Evolutionary conservation across 306 rosid species (phyloP), one percentile per base, ranked within the genome.

Genomic region (Acacia acuminata): DNA sequence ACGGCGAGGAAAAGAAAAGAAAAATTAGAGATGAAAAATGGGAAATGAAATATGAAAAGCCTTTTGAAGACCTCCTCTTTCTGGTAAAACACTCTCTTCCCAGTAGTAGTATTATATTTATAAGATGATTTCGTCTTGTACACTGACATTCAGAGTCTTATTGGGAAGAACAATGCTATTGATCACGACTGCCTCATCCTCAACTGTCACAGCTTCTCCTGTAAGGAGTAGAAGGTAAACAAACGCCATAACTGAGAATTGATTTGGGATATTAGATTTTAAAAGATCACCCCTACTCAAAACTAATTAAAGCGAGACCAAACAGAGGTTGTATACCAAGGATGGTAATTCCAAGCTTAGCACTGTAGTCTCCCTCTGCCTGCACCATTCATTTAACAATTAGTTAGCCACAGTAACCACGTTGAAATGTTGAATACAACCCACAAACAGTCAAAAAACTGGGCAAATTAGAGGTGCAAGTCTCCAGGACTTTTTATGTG

Each of bases 91-190:
- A 71, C 36, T 27, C 32, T 43, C 56, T 22, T 44, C 53, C 47
- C 55, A 71, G 34, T 71, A 71, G 34, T 44, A 71, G 20, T 45
- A 79, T 83, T 73, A n/a, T n/a, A n/a, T n/a, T n/a, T n/a, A 96
- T 53, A 96, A 94, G 78, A 96, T 96, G 73, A 96, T 94, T 85
- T 96, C 99, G 69, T 92, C 99, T 83, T 88, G 97, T 58, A 94
- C 99, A 77, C 98, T 89, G 84, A 92, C 91, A 82, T 92, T 91
- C 83, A 96, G 98, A 36, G 92, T 90, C 85, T 96, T 96, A 40
- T 96, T 85, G 25, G 99, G 99, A 77, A 96, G 98, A 84, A 94
- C 97, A 77, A 96, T 91, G 94, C 99, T 90, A 91, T 87, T 92
- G 51, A 76, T 81, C 80, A 96, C 96, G 80, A 92, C 98, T 0